Evolutionary conservation across 2,329 filamentous ascomycete genomes (phyloP).

Genomic region (Hymenotorrendiella dingleyae): DNA sequence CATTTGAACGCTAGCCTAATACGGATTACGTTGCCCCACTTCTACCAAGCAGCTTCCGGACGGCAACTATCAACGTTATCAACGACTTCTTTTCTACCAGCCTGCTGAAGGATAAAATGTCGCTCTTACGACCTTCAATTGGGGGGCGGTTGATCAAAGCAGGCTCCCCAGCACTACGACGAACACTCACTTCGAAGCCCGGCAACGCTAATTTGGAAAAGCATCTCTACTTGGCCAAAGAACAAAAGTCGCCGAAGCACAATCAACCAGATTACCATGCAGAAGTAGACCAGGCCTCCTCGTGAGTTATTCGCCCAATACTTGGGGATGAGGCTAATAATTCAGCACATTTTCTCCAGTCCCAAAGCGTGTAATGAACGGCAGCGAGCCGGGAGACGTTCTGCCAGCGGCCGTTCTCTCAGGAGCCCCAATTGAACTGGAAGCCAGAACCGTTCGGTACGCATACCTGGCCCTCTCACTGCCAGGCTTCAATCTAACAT

Average conservation of each 20-base stretch:
- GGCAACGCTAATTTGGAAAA: no score
- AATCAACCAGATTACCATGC: conserved; percentile 76
- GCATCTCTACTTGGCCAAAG: neutral
- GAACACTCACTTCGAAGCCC: no score
- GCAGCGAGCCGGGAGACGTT: conserved; percentile 70
- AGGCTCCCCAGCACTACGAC: conserved; percentile 34
- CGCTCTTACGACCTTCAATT: conserved; percentile 55
- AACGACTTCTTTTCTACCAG: neutral
- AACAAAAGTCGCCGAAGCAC: conserved; percentile 12
- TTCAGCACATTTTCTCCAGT: conserved; percentile 82
- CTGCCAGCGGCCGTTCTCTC: conserved; percentile 82
- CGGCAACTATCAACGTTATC: no score
- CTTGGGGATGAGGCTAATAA: conserved; percentile 4
- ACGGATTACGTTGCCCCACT: no score
- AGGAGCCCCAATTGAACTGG: conserved; percentile 86
- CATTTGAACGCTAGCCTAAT: neutral
- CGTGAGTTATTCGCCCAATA: conserved; percentile 51
- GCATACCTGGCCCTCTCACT: no score
- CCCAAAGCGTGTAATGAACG: conserved; percentile 83
- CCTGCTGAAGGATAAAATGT: conserved; percentile 44
- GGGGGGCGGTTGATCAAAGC: conserved; percentile 47
- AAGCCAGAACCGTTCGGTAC: conserved; percentile 90
- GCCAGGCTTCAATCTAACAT: conserved; percentile 12
- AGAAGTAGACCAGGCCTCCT: conserved; percentile 81
- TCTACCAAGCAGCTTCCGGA: no score